Conservation (phyloP, 352 stramenopile genomes). For the Plasmopara viticola region DNA sequence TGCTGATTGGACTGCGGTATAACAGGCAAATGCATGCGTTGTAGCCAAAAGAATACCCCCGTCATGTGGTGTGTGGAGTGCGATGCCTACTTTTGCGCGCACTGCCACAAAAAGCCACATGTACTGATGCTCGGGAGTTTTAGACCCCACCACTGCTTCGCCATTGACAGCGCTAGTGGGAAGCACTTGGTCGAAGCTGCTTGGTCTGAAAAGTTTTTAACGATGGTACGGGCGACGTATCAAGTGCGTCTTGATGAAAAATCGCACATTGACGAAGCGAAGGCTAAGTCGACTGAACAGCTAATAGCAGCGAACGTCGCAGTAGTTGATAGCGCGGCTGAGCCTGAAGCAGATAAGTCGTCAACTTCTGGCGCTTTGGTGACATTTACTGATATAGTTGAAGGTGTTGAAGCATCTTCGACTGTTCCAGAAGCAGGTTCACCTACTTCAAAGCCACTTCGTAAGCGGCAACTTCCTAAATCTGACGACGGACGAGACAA, state of each 20-base stretch:
- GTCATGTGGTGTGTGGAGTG: constrained; percentile 66
- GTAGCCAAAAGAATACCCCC: constrained; percentile 23
- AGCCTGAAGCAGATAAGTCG: constrained; percentile 1
- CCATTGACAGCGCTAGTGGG: constrained; percentile 46
- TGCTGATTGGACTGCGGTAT: not conserved
- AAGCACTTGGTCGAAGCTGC: constrained; percentile 36
- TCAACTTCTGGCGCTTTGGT: not conserved
- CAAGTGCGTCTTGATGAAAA: constrained; percentile 27
- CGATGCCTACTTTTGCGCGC: constrained; percentile 52
- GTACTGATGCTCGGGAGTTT: constrained; percentile 35
- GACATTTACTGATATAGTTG: constrained; percentile 3
- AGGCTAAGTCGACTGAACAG: constrained; percentile 9
- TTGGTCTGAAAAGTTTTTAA: constrained; percentile 34
- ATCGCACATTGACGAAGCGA: constrained; percentile 8
- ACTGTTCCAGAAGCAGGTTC: not conserved
- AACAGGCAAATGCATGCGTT: constrained; percentile 41
- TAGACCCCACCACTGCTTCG: constrained; percentile 43
- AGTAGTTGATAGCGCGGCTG: constrained; percentile 3
- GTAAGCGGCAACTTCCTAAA: constrained; percentile 26
- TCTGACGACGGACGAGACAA: constrained; percentile 10
- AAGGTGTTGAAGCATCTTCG: constrained; percentile 2
- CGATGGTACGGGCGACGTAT: constrained; percentile 27
- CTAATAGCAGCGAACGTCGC: constrained; percentile 1
- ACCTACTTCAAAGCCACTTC: constrained; percentile 13
- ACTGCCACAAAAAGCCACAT: constrained; percentile 50